Base-by-base conservation (phyloP, 2,329 filamentous ascomycete genomes). In the Didymella keratinophila region DNA sequence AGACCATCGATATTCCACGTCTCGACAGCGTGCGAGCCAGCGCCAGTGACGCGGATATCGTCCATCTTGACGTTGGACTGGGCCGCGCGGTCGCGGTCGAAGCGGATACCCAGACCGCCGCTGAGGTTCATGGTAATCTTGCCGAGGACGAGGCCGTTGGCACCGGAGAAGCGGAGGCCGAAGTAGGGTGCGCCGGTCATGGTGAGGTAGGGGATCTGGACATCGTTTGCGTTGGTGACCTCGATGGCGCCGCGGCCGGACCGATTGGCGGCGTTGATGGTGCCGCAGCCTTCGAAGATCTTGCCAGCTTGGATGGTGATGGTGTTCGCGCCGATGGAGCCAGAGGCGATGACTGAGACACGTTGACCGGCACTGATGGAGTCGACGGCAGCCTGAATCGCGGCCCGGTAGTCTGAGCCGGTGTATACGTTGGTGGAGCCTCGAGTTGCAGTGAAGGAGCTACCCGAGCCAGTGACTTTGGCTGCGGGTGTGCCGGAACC, bases 131-230 rank as follows among this genome's bases (percentile, higher is more conserved):
- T 80, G 25, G 75, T 85, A 60, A 86, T 84, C 4, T 79, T 67
- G 25, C 84, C 84, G 0, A 87, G 78, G 0, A 64, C 68, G 2
- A 87, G 74, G 61, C 81, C 77, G 14, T 71, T 74, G 0, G 80
- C 82, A 12, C 84, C 84, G 27, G 79, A 85, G 76, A 86, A 84
- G 12, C 83, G 80, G 48, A 87, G 66, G 2, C 83, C 84, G 54
- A 86, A 86, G 71, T 86, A 86, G 0, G 84, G 83, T 64, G 78
- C 82, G 2, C 84, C 84, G 3, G 83, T 85, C 82, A 87, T 82
- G 51, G 71, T 83, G 4, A 87, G 78, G 65, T 84, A 86, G 0
- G 84, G 83, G 47, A 87, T 86, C 41, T 79, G 73, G 16, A 85
- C 83, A 58, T 79, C 80, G 2, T 71, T 65, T 9, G 82, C 81